Base-by-base conservation (phyloP, 2,329 filamentous ascomycete genomes). In the Calonectria ilicicola region DNA sequence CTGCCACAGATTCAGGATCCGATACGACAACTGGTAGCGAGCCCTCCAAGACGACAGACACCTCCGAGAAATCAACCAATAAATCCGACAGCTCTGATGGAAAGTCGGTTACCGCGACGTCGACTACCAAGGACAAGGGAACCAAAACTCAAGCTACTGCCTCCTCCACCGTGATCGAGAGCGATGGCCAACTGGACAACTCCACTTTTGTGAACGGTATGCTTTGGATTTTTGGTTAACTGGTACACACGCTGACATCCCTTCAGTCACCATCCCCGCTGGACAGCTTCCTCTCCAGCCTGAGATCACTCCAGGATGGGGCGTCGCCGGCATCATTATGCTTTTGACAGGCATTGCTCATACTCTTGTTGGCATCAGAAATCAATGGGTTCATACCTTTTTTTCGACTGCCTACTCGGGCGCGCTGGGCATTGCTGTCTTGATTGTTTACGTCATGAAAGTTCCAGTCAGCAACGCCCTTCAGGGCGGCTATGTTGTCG, bases 401-500 rank as follows among this genome's bases (percentile, higher is more conserved):
- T 89, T 98, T 70, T 97, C 95, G 17, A 91, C 93, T 0, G 94
- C 91, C 6, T 96, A 94, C 78, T 86, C 97, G 29, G 88, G 91
- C 26, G 90, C 92, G 53, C 85, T 98, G 42, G 92, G 93, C 19
- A 92, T 97, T 15, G 91, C 93, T 0, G 93, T 98, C 2, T 87
- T 98, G 26, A 95, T 98, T 67, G 84, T 98, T 53, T 98, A 98
- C 81, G 93, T 98, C 46, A 97, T 97, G 93, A 93, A 89, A 67
- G 90, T 92, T 0, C 95, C 95, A 0, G 90, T 98, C 46, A 91
- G 89, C 72, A 86, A 94, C 81, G 94, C 91, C 0, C 86, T 97
- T 2, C 95, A 98, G 83, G 96, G 95, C 29, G 96, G 92, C 35
- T 98, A 97, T 82, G 90, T 98, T 42, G 94, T 95, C 8, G 96